Evolutionary conservation across 495 filamentous ascomycete genomes (phyloP), one percentile per base, ranked within the genome.

Genomic region (Hypoxylon rickii): DNA sequence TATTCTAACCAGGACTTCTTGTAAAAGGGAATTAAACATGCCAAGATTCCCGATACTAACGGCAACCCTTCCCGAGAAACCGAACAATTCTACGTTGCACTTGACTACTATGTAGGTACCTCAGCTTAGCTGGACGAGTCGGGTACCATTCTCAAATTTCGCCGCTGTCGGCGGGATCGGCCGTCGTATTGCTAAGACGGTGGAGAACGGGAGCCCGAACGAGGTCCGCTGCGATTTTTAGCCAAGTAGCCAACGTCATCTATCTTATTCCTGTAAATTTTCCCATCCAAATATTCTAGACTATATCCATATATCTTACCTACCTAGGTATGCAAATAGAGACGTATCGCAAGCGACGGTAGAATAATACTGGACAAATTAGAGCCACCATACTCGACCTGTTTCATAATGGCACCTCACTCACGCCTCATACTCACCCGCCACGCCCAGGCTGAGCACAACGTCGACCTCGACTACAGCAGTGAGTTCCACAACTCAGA

Each of bases 371-470:
- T n/a, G n/a, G n/a, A n/a, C n/a, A n/a, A n/a, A n/a, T n/a, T n/a
- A n/a, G n/a, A n/a, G n/a, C n/a, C n/a, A n/a, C 7, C 13, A 19
- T 18, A 13, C 26, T 20, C 3, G n/a, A 19, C 12, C 22, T 44
- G 22, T 7, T 26, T 39, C 31, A 41, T 21, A 18, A 84, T 84
- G 82, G 64, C 82, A 21, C 81, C 81, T 2, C 79, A 64, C 31
- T 66, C 64, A 3, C 61, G 75, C 1, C 54, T 84, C 26, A 78
- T 84, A 52, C 72, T 84, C 21, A 79, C 82, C 42, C 75, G 82
- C 40, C 82, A 84, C 54, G 82, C 80, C 19, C 70, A 85, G 65
- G 80, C 80, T 1, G 66, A 80, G 20, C 82, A 83, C 64, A 84
- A 83, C 62, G 70, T 71, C 21, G 51, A 70, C 40, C 45, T 53